Evolutionary conservation across 345 rosid genomes (phyloP).

Genomic region (Aurinia saxatilis): DNA sequence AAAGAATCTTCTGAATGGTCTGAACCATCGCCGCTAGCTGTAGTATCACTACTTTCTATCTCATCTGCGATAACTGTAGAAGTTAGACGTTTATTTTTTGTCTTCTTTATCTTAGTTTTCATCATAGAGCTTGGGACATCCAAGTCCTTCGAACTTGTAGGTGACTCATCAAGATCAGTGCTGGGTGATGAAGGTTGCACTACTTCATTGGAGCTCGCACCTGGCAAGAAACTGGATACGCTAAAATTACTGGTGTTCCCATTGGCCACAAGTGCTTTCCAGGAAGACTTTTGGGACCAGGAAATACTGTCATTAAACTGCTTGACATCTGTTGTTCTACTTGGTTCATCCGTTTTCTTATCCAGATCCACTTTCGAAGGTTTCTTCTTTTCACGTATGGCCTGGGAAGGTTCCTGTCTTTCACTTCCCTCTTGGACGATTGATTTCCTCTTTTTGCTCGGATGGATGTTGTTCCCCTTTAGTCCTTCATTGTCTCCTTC

Average conservation of each 20-base stretch:
- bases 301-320: constrained; percentile 25
- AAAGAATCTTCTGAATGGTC: constrained; percentile 13
- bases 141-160: background rate
- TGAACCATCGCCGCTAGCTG: background rate
- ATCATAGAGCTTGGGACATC: background rate
- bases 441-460: constrained; percentile 32
- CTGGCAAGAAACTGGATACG: constrained; percentile 37
- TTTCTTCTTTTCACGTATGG: constrained; percentile 21
- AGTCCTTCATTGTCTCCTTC: constrained; percentile 16
- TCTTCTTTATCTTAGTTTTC: constrained; percentile 8
- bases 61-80: constrained; percentile 25
- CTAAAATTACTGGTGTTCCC: constrained; percentile 33
- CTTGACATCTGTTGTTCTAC: constrained; percentile 22
- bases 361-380: constrained; percentile 12
- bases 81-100: constrained; percentile 15
- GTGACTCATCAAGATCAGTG: background rate
- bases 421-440: constrained; percentile 21
- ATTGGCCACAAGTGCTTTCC: constrained; percentile 61
- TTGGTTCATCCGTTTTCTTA: constrained; percentile 9
- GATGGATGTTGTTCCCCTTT: constrained; percentile 22
- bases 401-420: constrained; percentile 26
- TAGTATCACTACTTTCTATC: constrained; percentile 3
- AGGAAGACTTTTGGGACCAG: constrained; percentile 73
- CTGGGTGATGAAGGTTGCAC: constrained; percentile 19
- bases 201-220: constrained; percentile 18